Evolutionary conservation across 164 flowering plant genomes (phyloP), one percentile per base, ranked within the genome.

Genomic region (Cinnamomum micranthum): DNA sequence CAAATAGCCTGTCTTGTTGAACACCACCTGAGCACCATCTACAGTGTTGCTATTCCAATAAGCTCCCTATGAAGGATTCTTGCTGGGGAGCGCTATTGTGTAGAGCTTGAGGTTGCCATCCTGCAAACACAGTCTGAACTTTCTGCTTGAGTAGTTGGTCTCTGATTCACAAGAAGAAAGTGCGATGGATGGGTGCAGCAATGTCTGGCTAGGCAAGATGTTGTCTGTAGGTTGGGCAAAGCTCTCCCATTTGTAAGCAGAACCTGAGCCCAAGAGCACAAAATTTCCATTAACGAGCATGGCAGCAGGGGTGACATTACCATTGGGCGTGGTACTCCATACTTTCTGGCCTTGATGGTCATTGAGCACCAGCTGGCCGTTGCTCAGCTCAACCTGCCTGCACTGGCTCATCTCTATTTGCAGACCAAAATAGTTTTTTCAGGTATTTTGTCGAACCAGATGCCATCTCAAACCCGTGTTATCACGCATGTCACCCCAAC

Each of bases 31-130:
- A 50, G 58, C 69, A 14, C 82, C 5, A 52, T 52, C 59, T 52
- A 13, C 20, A 52, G 59, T 52, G 9, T 50, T 3, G n/a, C 41
- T 82, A 0, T 65, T 14, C 80, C 78, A 75, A 19, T 81, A 79
- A 47, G 74, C 59, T 23, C 0, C 6, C 52, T 79, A 5, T 31
- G 4, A 74, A 5, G 19, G 2, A 13, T 51, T 13, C 3, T 70
- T 33, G 27, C 65, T 71, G 0, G 80, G 85, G 12, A 71, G 72
- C 14, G 24, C 35, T 23, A 65, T 72, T 0, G 86, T 67, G 64
- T 77, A 73, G 1, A 87, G 69, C 4, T 80, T 80, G 0, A 87
- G 84, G 67, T 86, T 79, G 10, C 88, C 86, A 59, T 87, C 82
- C 17, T 73, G 78, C 22, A 88, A 2, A 0, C 27, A 25, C 0